Percentiles rank a stretch among this genome's conserved stretches.
Conservation (phyloP, 2,329 filamentous ascomycete genomes). For the Stagonosporopsis vannaccii region DNA sequence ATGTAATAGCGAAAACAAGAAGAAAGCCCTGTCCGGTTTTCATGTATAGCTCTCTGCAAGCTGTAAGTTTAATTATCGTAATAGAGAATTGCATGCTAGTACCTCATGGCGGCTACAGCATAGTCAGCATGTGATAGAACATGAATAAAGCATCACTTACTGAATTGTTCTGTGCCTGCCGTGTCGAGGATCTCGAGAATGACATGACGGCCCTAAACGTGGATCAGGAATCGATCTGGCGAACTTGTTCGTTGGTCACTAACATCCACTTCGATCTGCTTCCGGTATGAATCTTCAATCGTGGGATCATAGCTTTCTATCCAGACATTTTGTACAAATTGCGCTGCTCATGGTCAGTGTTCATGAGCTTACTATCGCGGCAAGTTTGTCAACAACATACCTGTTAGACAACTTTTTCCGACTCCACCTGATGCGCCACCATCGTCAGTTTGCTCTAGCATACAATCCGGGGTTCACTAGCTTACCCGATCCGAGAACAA, state of each 20-base stretch:
- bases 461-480: slow-evolving; percentile 22
- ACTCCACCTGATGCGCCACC: slow-evolving; percentile 72
- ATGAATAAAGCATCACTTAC: slow-evolving; percentile 59
- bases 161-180: slow-evolving; percentile 91
- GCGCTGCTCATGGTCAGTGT: slow-evolving; percentile 59
- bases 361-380: background rate
- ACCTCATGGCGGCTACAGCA: slow-evolving; percentile 45
- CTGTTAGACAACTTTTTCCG: slow-evolving; percentile 90
- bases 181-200: slow-evolving; percentile 92
- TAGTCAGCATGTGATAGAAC: slow-evolving; percentile 24
- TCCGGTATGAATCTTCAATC: slow-evolving; percentile 68
- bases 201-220: slow-evolving; percentile 77
- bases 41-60: slow-evolving; percentile 66
- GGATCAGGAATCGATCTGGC: slow-evolving; percentile 20
- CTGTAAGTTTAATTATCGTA: slow-evolving; percentile 20
- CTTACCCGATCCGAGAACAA: slow-evolving; percentile 53
- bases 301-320: slow-evolving; percentile 76
- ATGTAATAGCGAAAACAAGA: slow-evolving; percentile 91
- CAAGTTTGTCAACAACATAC: slow-evolving; percentile 57
- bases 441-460: slow-evolving; percentile 34
- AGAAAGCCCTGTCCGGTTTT: slow-evolving; percentile 92
- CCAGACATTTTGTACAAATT: slow-evolving; percentile 94
- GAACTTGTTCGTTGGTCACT: slow-evolving; percentile 50
- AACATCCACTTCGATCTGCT: slow-evolving; percentile 79
- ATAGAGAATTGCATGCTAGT: slow-evolving; percentile 26